A percentile compares a stretch with the other conserved stretches of the same genome.
Conservation (phyloP, 1,284 basidiomycete species). For the Ustilago tritici region DNA sequence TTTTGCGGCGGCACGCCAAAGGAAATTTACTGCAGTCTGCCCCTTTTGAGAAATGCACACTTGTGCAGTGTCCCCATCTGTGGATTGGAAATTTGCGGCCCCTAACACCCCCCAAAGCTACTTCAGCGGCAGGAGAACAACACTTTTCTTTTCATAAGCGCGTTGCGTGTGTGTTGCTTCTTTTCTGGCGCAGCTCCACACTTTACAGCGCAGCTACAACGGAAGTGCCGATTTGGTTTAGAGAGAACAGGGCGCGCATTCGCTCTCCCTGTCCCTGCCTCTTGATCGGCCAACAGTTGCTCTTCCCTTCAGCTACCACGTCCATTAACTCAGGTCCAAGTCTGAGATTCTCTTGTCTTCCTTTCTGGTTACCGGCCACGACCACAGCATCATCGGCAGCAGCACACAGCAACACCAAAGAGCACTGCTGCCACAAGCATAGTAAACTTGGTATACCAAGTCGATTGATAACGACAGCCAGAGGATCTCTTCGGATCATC, state of each 20-base stretch:
- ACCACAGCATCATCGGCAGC: not conserved
- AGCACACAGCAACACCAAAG: not conserved
- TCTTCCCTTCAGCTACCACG: not conserved
- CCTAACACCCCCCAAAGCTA: not conserved
- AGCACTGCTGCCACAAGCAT: too few species aligned
- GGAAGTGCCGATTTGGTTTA: too few species aligned
- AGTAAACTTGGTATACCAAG: not conserved
- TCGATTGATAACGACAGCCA: not conserved
- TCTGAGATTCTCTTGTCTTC: too few species aligned
- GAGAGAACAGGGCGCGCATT: not conserved
- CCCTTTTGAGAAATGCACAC: slow-evolving; percentile 4
- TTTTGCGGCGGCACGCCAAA: not conserved
- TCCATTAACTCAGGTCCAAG: not conserved
- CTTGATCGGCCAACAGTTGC: not conserved
- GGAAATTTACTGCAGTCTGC: slow-evolving; percentile 70
- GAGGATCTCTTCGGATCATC: not conserved
- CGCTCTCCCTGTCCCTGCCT: not conserved
- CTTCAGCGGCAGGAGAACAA: not conserved
- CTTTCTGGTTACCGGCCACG: too few species aligned
- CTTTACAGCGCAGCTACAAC: not conserved
- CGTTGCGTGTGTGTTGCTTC: not conserved
- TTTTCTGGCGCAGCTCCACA: not conserved
- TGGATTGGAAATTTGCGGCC: not conserved
- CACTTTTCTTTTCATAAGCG: not conserved
- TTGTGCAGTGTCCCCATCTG: not conserved